Evolutionary conservation across 441 rosid genomes (phyloP).

Genomic region (Heliophila coronopifolia): DNA sequence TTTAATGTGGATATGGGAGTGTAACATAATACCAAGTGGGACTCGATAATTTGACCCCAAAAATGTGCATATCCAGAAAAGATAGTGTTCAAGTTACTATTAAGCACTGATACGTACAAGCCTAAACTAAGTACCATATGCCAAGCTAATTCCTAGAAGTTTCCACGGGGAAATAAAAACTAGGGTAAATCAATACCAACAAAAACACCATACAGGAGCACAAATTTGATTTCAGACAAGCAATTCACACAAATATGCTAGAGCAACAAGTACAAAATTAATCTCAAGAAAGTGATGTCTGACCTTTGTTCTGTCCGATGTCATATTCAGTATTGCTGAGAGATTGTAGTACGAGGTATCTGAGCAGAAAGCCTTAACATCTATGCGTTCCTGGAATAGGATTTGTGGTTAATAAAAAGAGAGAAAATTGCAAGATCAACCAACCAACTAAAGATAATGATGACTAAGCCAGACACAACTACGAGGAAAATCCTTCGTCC

Average conservation of each 20-base stretch:
- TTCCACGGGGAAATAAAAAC: background rate
- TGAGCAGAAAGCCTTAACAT: constrained; percentile 70
- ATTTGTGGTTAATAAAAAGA: constrained; percentile 22
- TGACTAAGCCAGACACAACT: constrained; percentile 9
- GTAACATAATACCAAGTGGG: constrained; percentile 14
- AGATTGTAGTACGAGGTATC: constrained; percentile 86
- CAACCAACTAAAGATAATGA: constrained; percentile 15
- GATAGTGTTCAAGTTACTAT: background rate
- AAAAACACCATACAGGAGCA: constrained; percentile 10
- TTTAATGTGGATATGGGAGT: constrained; percentile 1
- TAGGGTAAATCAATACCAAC: constrained; percentile 10
- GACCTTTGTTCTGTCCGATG: constrained; percentile 98
- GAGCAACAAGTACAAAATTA: constrained; percentile 1
- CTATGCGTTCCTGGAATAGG: constrained; percentile 79
- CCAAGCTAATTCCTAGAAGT: background rate
- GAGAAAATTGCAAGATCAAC: constrained; percentile 1
- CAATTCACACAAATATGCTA: constrained; percentile 8
- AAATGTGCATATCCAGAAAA: constrained; percentile 1
- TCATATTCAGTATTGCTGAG: constrained; percentile 77
- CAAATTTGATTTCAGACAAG: constrained; percentile 14
- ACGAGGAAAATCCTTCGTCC: constrained; percentile 3
- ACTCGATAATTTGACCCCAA: constrained; percentile 5
- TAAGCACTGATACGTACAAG: constrained; percentile 14
- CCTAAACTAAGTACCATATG: constrained; percentile 10
- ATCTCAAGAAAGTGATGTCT: constrained; percentile 18